Conservation (phyloP, 140 eudicot species). For the Senecio squalidus region DNA sequence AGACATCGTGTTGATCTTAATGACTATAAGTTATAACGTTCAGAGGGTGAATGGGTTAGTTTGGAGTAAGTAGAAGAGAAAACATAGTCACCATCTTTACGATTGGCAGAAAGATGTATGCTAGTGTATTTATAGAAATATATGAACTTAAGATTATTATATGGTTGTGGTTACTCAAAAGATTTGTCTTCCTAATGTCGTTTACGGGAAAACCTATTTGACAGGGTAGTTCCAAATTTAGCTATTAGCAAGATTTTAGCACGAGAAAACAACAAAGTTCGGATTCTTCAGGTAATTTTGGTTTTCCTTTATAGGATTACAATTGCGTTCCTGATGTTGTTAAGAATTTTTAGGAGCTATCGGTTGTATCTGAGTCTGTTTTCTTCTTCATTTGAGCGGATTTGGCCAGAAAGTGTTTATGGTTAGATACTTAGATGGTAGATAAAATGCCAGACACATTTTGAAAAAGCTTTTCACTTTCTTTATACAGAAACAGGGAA, state of each 20-base stretch:
- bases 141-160: constrained; percentile 5
- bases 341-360: background rate
- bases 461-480: background rate
- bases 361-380: background rate
- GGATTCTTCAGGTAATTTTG: constrained; percentile 80
- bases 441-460: background rate
- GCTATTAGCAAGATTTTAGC: constrained; percentile 90
- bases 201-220: constrained; percentile 17
- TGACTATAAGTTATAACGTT: constrained; percentile 4
- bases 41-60: background rate
- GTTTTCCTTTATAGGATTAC: constrained; percentile 11
- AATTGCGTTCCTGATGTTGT: background rate
- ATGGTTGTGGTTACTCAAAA: background rate
- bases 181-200: constrained; percentile 19
- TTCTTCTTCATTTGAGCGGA: background rate
- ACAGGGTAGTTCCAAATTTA: constrained; percentile 96
- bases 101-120: constrained; percentile 11
- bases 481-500: background rate
- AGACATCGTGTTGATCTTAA: constrained; percentile 1
- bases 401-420: background rate
- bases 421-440: background rate
- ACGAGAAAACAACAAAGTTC: constrained; percentile 93
- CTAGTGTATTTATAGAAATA: constrained; percentile 11
- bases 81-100: constrained; percentile 3
- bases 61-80: constrained; percentile 2